These are phyloP conservation scores for Pythium brachiatum DNA, from an alignment of 352 stramenopile genomes.

Conservation along the genomic window DNA sequence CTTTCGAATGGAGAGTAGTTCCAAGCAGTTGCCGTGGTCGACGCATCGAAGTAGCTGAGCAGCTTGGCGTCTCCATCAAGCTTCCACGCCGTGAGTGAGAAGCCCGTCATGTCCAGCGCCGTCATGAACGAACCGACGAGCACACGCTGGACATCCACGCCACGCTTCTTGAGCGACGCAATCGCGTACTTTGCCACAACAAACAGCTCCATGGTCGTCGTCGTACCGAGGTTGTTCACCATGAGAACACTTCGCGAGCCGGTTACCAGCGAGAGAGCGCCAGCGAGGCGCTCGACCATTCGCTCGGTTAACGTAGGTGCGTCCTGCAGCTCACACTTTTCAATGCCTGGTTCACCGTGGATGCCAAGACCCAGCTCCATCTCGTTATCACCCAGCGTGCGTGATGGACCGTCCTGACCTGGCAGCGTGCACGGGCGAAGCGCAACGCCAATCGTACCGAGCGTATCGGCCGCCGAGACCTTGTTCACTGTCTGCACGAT, in stretches of 20 bases:
- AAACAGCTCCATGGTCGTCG: slow-evolving; percentile 95
- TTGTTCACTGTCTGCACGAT: slow-evolving; percentile 66
- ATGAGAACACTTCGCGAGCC: slow-evolving; percentile 74
- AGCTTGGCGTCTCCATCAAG: slow-evolving; percentile 57
- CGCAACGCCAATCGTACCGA: slow-evolving; percentile 94
- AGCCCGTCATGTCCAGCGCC: slow-evolving; percentile 96
- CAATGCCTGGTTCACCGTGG: slow-evolving; percentile 90
- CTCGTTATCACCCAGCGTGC: slow-evolving; percentile 56
- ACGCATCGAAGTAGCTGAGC: slow-evolving; percentile 54
- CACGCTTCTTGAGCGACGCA: slow-evolving; percentile 49
- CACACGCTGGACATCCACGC: slow-evolving; percentile 81
- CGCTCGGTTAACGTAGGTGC: slow-evolving; percentile 45
- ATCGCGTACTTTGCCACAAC: slow-evolving; percentile 88
- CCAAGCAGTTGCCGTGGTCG: slow-evolving; percentile 63
- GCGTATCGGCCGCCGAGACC: slow-evolving; percentile 49
- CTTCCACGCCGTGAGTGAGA: slow-evolving; percentile 89
- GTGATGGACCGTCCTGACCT: slow-evolving; percentile 66
- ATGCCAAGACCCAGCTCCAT: slow-evolving; percentile 96
- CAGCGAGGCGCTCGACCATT: slow-evolving; percentile 55
- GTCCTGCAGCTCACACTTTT: slow-evolving; percentile 57
- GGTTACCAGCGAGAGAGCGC: slow-evolving; percentile 35
- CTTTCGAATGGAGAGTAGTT: slow-evolving; percentile 49
- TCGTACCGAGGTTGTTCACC: slow-evolving; percentile 96
- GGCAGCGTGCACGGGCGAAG: slow-evolving; percentile 95
- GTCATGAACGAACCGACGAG: slow-evolving; percentile 96